Evolutionary conservation across 805 yeast genomes (phyloP).

Genomic region (Tetrapisispora namnaoensis): DNA sequence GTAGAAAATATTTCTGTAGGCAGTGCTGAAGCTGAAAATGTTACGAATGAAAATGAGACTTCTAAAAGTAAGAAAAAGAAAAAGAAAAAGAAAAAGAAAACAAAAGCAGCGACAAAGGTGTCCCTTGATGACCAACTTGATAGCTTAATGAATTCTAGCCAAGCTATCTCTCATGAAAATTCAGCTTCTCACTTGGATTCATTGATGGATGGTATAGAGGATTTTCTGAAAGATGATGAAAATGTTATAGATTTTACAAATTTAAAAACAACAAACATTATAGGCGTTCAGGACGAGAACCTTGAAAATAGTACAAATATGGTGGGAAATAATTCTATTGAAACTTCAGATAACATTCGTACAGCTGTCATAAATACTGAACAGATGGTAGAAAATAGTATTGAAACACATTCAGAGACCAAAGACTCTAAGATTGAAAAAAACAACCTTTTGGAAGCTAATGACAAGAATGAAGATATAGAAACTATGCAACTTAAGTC

Average conservation of each 20-base stretch:
- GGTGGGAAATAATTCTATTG: neutral
- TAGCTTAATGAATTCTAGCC: neutral
- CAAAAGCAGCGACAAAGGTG: neutral
- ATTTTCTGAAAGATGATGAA: slow-evolving; percentile 10
- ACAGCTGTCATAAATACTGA: too few relatives aligned
- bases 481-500: too few relatives aligned
- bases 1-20: neutral
- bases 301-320: neutral
- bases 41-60: neutral
- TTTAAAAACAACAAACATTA: neutral
- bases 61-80: neutral
- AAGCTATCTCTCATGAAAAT: neutral
- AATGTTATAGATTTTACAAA: neutral
- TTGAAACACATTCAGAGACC: too few relatives aligned
- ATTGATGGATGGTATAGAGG: slow-evolving; percentile 19
- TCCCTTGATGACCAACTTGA: slow-evolving; percentile 2
- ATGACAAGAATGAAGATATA: too few relatives aligned
- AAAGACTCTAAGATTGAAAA: too few relatives aligned
- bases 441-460: too few relatives aligned
- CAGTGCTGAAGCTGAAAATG: neutral
- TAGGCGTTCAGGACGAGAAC: neutral
- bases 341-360: neutral
- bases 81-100: slow-evolving; percentile 7
- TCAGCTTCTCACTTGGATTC: slow-evolving; percentile 7
- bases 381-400: too few relatives aligned